Percentiles rank a stretch among this genome's conserved stretches.
phyloP scores from a whole-genome alignment of 768 basidiomycete genomes.

The Sarcodon aspratus region DNA sequence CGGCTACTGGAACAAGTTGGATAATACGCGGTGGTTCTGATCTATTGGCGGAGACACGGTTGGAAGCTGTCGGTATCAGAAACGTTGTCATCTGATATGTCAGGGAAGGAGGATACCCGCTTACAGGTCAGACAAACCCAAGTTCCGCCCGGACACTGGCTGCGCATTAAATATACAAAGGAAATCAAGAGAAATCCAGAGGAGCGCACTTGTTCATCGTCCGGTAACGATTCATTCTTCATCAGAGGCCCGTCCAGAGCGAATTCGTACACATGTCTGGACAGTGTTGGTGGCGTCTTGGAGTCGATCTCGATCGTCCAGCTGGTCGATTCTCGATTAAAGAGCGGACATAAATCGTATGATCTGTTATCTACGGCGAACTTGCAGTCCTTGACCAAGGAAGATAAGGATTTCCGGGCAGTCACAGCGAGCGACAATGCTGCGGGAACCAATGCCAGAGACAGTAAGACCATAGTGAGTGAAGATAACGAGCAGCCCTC shows the following conservation, averaged over 20 bases:
- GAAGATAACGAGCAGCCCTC: no score
- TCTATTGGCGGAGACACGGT: no score
- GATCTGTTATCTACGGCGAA: not conserved
- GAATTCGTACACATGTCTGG: not conserved
- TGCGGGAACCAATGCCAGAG: not conserved
- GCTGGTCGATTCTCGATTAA: not conserved
- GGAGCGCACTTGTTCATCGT: no score
- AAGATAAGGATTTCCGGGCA: not conserved
- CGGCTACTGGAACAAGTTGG: no score
- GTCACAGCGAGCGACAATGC: not conserved
- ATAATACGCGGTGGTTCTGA: no score
- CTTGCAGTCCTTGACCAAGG: not conserved
- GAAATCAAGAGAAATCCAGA: no score
- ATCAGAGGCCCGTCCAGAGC: not conserved
- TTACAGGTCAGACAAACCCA: conserved; percentile 9
- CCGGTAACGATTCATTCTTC: no score
- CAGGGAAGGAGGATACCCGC: not conserved
- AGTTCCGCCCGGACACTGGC: conserved; percentile 7
- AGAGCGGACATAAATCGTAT: not conserved
- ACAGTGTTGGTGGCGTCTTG: not conserved
- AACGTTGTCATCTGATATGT: not conserved
- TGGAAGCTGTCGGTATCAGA: no score
- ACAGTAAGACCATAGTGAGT: not conserved
- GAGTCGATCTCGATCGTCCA: not conserved
- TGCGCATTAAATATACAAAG: no score